These are phyloP conservation scores for Forsythia suspensa DNA, from an alignment of 257 asterid genomes.

Conservation along the genomic window DNA sequence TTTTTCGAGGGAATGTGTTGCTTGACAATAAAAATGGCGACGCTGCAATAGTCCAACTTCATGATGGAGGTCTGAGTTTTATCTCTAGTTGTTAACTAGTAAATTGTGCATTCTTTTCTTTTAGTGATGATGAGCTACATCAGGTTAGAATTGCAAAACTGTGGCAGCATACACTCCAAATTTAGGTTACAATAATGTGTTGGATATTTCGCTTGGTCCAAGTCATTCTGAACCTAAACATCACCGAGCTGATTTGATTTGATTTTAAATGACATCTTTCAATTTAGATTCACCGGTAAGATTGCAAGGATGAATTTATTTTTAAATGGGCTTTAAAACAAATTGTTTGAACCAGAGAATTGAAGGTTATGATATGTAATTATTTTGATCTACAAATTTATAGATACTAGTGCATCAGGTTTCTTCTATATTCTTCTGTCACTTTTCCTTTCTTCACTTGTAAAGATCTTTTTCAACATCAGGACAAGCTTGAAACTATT, in stretches of 20 bases:
- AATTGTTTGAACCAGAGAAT: background rate
- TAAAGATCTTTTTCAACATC: background rate
- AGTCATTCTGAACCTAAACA: slow-evolving; percentile 3
- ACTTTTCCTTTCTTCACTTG: background rate
- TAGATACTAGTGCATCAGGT: slow-evolving; percentile 9
- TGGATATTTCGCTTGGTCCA: background rate
- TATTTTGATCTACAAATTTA: background rate
- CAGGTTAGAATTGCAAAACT: background rate
- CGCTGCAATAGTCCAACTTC: slow-evolving; percentile 48
- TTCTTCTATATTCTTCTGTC: background rate
- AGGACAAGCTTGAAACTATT: slow-evolving; percentile 9
- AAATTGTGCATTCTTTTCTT: slow-evolving; percentile 10
- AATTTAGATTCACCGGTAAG: slow-evolving; percentile 1
- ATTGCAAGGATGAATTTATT: background rate
- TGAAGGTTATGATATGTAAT: too few species aligned
- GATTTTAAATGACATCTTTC: background rate
- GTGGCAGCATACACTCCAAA: too few species aligned
- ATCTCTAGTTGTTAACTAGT: slow-evolving; percentile 5
- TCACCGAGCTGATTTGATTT: background rate
- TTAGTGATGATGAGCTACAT: slow-evolving; percentile 13
- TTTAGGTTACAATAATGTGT: background rate
- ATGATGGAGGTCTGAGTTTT: slow-evolving; percentile 54
- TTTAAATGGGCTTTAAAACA: slow-evolving; percentile 12
- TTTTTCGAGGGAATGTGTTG: slow-evolving; percentile 73
- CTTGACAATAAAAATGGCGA: slow-evolving; percentile 56